A percentile compares a stretch with the other conserved stretches of the same genome.
phyloP scores from a whole-genome alignment of 305 asterid genomes.

The Rubia tinctorum region DNA sequence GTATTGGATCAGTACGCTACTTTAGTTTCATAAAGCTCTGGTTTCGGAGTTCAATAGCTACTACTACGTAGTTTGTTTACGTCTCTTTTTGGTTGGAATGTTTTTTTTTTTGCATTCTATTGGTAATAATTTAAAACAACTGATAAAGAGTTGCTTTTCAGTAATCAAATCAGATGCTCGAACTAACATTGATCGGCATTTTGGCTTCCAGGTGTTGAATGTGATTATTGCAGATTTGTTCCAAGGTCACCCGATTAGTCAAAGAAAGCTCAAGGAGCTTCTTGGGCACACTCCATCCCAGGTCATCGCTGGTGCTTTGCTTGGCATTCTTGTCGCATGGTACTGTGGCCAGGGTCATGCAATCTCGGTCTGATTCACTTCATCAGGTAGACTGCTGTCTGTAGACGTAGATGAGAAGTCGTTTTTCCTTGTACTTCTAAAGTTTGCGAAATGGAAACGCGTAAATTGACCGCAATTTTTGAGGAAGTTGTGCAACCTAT shows the following conservation, averaged over 20 bases:
- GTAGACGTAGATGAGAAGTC: not conserved
- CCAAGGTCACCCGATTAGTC: slow-evolving; percentile 93
- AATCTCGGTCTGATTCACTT: slow-evolving; percentile 26
- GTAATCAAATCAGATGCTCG: not conserved
- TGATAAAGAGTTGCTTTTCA: not conserved
- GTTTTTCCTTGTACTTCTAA: not conserved
- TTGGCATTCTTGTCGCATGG: slow-evolving; percentile 72
- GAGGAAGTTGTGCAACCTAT: not conserved
- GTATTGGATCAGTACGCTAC: not conserved
- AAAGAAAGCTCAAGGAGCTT: slow-evolving; percentile 89
- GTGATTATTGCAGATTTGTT: slow-evolving; percentile 77
- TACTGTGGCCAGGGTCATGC: slow-evolving; percentile 52
- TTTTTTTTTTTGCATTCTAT: not conserved
- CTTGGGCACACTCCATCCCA: slow-evolving; percentile 93
- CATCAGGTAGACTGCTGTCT: not conserved
- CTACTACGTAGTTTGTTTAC: not conserved
- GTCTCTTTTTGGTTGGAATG: not conserved
- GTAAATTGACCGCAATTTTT: not conserved
- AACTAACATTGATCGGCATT: not conserved
- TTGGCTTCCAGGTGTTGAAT: slow-evolving; percentile 61
- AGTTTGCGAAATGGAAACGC: not conserved
- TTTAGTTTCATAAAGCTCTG: not conserved
- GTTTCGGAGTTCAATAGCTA: not conserved
- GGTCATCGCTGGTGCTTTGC: slow-evolving; percentile 86
- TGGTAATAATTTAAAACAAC: not conserved